These are phyloP conservation scores for Phytophthora rubi DNA, from an alignment of 352 stramenopile genomes.

Conservation along the genomic window DNA sequence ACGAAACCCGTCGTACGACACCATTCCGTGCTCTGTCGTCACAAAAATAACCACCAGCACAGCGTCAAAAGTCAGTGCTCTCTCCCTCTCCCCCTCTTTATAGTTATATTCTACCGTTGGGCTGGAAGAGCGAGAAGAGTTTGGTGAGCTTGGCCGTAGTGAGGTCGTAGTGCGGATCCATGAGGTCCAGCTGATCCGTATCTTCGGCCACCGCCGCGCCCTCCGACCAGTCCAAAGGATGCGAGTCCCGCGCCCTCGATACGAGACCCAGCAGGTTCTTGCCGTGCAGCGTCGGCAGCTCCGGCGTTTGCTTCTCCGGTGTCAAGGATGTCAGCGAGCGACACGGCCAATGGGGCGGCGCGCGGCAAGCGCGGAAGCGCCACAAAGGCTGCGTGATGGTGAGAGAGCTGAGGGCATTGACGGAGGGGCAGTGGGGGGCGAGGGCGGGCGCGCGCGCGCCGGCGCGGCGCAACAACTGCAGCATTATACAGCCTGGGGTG, in stretches of 20 bases:
- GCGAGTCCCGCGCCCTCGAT: slow-evolving; percentile 55
- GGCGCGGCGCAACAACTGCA: slow-evolving; percentile 9
- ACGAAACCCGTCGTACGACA: slow-evolving; percentile 82
- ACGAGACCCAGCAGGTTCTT: slow-evolving; percentile 73
- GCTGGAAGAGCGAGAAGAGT: slow-evolving; percentile 71
- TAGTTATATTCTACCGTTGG: slow-evolving; percentile 46
- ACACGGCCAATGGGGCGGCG: background rate
- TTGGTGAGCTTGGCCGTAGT: slow-evolving; percentile 74
- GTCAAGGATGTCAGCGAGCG: slow-evolving; percentile 28
- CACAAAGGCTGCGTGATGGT: background rate
- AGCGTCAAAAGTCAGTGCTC: slow-evolving; percentile 1
- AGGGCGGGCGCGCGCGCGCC: slow-evolving; percentile 3
- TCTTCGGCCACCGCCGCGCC: slow-evolving; percentile 33
- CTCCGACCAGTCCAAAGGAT: slow-evolving; percentile 78
- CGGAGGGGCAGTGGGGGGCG: background rate
- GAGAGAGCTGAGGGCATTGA: background rate
- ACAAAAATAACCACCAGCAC: background rate
- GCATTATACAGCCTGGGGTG: background rate
- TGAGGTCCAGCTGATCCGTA: slow-evolving; percentile 65
- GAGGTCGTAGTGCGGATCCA: slow-evolving; percentile 89
- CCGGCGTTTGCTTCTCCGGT: slow-evolving; percentile 12
- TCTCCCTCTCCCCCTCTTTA: background rate
- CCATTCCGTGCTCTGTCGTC: slow-evolving; percentile 52
- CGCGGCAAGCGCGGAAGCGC: background rate
- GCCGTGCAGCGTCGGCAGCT: slow-evolving; percentile 55